Conservation (phyloP, 495 filamentous ascomycete species). For the Neurospora sp. region DNA sequence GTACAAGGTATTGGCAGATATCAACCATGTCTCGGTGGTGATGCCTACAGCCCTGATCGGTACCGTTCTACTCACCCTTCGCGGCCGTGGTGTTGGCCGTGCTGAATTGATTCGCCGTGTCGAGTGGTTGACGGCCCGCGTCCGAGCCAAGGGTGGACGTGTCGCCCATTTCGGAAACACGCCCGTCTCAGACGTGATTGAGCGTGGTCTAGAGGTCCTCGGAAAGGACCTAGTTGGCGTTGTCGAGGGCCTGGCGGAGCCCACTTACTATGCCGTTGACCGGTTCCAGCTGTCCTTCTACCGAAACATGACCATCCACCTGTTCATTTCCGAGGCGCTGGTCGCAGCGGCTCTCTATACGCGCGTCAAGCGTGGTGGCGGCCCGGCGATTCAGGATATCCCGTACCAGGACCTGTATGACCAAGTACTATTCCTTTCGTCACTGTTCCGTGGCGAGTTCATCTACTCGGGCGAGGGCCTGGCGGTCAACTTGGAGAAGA, state of each 20-base stretch:
- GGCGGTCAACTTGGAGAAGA: conserved; percentile 64
- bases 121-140: conserved; percentile 77
- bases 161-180: conserved; percentile 86
- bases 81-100: conserved; percentile 86
- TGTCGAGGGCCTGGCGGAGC: conserved; percentile 68
- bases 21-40: conserved; percentile 90
- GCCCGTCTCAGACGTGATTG: conserved; percentile 70
- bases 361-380: conserved; percentile 78
- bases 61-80: conserved; percentile 81
- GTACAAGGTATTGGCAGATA: conserved; percentile 84
- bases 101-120: conserved; percentile 75
- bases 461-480: conserved; percentile 88
- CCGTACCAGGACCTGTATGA: conserved; percentile 56
- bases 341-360: conserved; percentile 86
- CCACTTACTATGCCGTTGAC: conserved; percentile 88
- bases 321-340: conserved; percentile 87
- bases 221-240: conserved; percentile 78
- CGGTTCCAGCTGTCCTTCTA: conserved; percentile 96
- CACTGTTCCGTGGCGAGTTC: conserved; percentile 91
- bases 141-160: conserved; percentile 74
- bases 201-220: conserved; percentile 81
- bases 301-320: conserved; percentile 96
- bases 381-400: conserved; percentile 68
- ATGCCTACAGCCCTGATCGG: conserved; percentile 97
- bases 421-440: conserved; percentile 82